Evolutionary conservation across 768 basidiomycete genomes (phyloP), one percentile per base, ranked within the genome.

Genomic region (Ramaria rubella): DNA sequence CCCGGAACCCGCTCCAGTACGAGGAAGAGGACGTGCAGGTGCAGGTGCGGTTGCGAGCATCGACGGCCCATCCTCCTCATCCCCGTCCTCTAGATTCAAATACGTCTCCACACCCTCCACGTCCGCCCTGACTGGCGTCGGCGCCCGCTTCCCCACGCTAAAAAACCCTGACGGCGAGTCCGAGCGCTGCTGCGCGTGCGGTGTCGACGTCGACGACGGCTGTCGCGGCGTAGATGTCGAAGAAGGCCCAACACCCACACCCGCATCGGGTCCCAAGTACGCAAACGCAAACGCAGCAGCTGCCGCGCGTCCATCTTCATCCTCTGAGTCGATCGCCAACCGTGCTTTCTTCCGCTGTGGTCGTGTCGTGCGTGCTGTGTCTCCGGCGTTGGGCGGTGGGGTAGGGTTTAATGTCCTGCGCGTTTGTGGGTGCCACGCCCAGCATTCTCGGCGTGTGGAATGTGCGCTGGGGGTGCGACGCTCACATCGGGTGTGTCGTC

Each of bases 201-300:
- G n/a, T n/a, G n/a, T n/a, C n/a, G n/a, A n/a, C n/a, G n/a, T n/a
- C n/a, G n/a, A n/a, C n/a, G n/a, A n/a, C n/a, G 26, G 31, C 27
- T 38, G 36, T 12, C 34, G 52, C 9, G 52, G 52, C 17, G 52
- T 54, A 23, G 52, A 54, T 24, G 52, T 54, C 9, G 51, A 52
- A 14, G 52, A 23, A 14, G 52, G 52, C 4, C 52, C 52, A n/a
- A n/a, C n/a, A n/a, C n/a, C n/a, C n/a, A n/a, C n/a, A 26, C 33
- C 52, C 14, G 11, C 15, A 46, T 23, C 36, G 24, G 40, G 31
- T 31, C n/a, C 29, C 5, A 31, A 33, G 34, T 27, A 34, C 12
- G 24, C 30, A 52, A 40, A 40, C n/a, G n/a, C n/a, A n/a, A n/a
- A 38, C 36, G 36, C 36, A 11, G n/a, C n/a, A n/a, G 36, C 11